phyloP scores from a whole-genome alignment of 441 rosid genomes.

The Erodium chrysanthum region DNA sequence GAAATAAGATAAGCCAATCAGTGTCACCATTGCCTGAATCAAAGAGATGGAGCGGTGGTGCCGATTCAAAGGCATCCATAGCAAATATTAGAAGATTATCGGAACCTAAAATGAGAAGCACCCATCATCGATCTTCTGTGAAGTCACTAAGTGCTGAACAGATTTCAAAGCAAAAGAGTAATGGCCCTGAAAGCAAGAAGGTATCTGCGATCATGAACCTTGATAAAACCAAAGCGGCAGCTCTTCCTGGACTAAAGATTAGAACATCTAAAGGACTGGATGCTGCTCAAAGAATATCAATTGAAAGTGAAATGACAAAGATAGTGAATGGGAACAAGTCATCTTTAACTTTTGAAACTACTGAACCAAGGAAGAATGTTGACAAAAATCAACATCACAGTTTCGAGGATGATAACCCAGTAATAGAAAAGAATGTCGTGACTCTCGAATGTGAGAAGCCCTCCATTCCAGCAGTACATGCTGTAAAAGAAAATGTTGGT shows the following conservation, averaged over 20 bases:
- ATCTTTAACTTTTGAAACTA: slow-evolving; percentile 26
- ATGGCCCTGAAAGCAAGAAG: slow-evolving; percentile 58
- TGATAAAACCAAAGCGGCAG: slow-evolving; percentile 75
- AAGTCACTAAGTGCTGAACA: slow-evolving; percentile 39
- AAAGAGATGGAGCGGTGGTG: slow-evolving; percentile 38
- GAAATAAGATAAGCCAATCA: slow-evolving; percentile 51
- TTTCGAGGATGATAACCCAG: slow-evolving; percentile 51
- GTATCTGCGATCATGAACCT: slow-evolving; percentile 75
- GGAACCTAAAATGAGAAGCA: slow-evolving; percentile 55
- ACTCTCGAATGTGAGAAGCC: slow-evolving; percentile 60
- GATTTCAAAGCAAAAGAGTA: slow-evolving; percentile 35
- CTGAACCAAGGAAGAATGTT: slow-evolving; percentile 27
- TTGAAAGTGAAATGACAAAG: slow-evolving; percentile 27
- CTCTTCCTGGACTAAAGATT: slow-evolving; percentile 78
- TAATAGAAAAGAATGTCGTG: slow-evolving; percentile 72
- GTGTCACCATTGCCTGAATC: slow-evolving; percentile 56
- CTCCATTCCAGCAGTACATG: slow-evolving; percentile 23
- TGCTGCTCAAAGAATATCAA: slow-evolving; percentile 28
- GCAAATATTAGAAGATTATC: slow-evolving; percentile 77
- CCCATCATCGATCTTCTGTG: slow-evolving; percentile 32
- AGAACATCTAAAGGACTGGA: slow-evolving; percentile 39
- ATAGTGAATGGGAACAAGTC: slow-evolving; percentile 30
- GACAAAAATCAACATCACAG: slow-evolving; percentile 29
- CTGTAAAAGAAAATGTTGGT: slow-evolving; percentile 29
- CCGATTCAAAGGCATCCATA: slow-evolving; percentile 49